These are phyloP conservation scores for Penicillium rolfsii DNA, from an alignment of 2,329 filamentous ascomycete genomes.

Conservation along the genomic window DNA sequence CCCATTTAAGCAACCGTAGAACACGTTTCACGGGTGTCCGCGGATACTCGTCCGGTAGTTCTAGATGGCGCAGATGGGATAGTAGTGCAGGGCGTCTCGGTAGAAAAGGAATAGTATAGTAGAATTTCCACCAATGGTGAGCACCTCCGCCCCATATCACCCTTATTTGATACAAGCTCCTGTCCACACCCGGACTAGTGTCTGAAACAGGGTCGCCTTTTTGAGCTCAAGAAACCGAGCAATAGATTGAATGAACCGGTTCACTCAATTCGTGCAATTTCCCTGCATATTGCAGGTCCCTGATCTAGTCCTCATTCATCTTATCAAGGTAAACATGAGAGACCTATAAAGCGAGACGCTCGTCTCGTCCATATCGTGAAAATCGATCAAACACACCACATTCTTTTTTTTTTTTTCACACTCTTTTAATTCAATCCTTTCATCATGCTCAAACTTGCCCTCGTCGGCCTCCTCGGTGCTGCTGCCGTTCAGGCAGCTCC, in stretches of 20 bases:
- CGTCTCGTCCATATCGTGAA: background rate
- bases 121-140: background rate
- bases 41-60: background rate
- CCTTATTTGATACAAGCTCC: background rate
- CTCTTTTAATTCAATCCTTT: background rate
- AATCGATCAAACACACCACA: background rate
- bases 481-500: conserved; percentile 10
- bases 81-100: background rate
- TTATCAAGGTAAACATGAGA: background rate
- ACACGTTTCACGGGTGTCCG: background rate
- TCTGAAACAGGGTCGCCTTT: background rate
- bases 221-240: background rate
- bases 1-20: background rate
- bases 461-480: conserved; percentile 13
- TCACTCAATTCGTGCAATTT: background rate
- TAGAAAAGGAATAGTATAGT: background rate
- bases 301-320: background rate
- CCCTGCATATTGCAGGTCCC: background rate
- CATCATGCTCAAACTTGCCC: conserved; percentile 14
- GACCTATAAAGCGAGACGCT: background rate
- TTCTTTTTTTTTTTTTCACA: background rate
- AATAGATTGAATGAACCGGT: background rate
- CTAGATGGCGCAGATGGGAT: background rate
- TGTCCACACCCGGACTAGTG: background rate
- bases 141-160: background rate